Evolutionary conservation across 164 flowering plant species (phyloP).

Genomic region (Houttuynia cordata): DNA sequence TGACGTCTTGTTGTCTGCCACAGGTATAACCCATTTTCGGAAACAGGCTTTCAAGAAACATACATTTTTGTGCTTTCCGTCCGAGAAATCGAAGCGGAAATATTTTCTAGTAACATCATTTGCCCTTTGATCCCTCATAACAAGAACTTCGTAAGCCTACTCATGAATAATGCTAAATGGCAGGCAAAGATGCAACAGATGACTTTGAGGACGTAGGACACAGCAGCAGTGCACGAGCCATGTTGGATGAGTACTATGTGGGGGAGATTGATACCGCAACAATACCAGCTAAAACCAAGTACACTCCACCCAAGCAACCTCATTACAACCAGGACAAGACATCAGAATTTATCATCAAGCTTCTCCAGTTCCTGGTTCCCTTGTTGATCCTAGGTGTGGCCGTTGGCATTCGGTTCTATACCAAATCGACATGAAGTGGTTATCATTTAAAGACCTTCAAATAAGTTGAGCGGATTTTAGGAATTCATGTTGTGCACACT

Average conservation of each 20-base stretch:
- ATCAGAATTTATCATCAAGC: slow-evolving; percentile 56
- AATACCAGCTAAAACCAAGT: slow-evolving; percentile 30
- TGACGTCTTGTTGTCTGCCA: slow-evolving; percentile 49
- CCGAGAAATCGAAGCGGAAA: too few relatives aligned
- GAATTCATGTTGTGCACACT: neutral
- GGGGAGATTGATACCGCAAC: slow-evolving; percentile 47
- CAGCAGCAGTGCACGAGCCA: slow-evolving; percentile 47
- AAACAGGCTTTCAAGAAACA: neutral
- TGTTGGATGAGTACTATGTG: slow-evolving; percentile 50
- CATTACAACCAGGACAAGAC: slow-evolving; percentile 61
- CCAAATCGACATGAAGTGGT: slow-evolving; percentile 25
- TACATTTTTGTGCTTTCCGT: neutral
- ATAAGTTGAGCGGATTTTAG: neutral
- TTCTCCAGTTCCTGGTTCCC: slow-evolving; percentile 84
- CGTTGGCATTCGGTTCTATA: slow-evolving; percentile 56
- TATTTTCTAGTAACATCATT: too few relatives aligned
- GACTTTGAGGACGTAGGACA: slow-evolving; percentile 89
- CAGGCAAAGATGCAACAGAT: slow-evolving; percentile 80
- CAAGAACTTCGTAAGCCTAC: neutral
- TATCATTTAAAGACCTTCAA: neutral
- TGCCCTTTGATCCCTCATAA: neutral
- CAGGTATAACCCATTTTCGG: slow-evolving; percentile 23
- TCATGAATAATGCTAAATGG: slow-evolving; percentile 1
- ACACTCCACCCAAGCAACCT: slow-evolving; percentile 45
- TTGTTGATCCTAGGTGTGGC: slow-evolving; percentile 63